Evolutionary conservation across 768 basidiomycete genomes (phyloP), one percentile per base, ranked within the genome.

Genomic region (Rhodocollybia butyracea): DNA sequence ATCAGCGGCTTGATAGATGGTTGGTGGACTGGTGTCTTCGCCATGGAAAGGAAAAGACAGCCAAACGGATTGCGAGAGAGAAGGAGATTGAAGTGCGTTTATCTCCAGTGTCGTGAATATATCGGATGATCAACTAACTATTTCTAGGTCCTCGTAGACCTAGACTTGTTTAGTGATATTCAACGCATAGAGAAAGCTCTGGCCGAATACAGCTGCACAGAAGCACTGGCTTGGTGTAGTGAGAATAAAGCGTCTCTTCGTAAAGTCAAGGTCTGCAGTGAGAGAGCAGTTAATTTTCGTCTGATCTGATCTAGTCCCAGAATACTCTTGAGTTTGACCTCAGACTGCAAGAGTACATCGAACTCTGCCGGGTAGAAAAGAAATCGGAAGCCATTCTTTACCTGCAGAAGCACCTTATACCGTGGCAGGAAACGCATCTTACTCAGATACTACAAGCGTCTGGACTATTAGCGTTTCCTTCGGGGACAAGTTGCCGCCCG

Each of bases 261-360:
- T 51, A 98, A 98, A 76, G 84, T 86, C 65, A 95, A 91, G 82
- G 95, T 87, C 32, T 24, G 29, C 21, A 38, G 11, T 40, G 38
- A 22, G 27, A 19, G 15, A 6, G 5, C 21, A 34, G 30, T 27
- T 38, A 24, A 17, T 15, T 10, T 30, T 21, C 17, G 26, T 54
- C 10, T 22, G 13, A 15, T 48, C 26, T 30, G 40, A 29, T 30
- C 30, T 45, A 47, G 54, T 48, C 54, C 43, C 70, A 98, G 94
- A 94, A 89, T 72, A 88, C 92, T 8, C 84, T 99, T 41, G 97
- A 99, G 74, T 98, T 98, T 69, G 90, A 94, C 61, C 83, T 99
- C 45, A 85, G 97, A 42, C 79, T 97, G 39, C 97, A 99, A 71
- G 94, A 98, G 70, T 98, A 89, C 68, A 94, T 98, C 65, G 97